Conservation (phyloP, 768 basidiomycete genomes). For the Lactarius pseudohatsudake region DNA sequence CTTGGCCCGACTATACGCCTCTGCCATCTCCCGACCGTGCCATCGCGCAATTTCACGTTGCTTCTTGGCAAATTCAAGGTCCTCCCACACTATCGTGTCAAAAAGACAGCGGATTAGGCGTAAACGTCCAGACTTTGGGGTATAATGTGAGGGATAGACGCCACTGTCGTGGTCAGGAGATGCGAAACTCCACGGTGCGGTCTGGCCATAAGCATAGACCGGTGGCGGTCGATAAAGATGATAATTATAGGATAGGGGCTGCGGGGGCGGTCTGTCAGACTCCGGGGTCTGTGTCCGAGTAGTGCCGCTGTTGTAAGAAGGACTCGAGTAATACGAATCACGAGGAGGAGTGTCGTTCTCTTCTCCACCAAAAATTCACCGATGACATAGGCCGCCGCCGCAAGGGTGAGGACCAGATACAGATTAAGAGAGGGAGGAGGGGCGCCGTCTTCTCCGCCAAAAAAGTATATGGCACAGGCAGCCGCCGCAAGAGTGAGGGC, state of each 20-base stretch:
- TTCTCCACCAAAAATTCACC: not conserved
- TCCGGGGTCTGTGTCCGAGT: not conserved
- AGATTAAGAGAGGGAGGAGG: too few relatives aligned
- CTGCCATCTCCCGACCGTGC: not conserved
- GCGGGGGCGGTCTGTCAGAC: not conserved
- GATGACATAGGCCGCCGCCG: not conserved
- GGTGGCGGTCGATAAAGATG: too few relatives aligned
- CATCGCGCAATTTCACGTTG: slow-evolving; percentile 9
- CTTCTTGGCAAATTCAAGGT: not conserved
- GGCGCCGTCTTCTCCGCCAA: not conserved
- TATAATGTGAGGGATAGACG: not conserved
- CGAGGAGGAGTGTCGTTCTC: too few relatives aligned
- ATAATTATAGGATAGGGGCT: not conserved
- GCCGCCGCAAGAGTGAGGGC: not conserved
- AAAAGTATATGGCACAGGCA: not conserved
- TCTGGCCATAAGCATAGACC: too few relatives aligned
- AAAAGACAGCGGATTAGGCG: not conserved
- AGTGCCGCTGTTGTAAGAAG: not conserved
- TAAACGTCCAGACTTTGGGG: not conserved
- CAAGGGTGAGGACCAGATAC: not conserved
- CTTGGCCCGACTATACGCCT: slow-evolving; percentile 5
- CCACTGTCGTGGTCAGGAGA: not conserved
- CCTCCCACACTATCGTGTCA: not conserved
- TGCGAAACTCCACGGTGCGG: not conserved
- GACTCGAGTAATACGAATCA: not conserved